Evolutionary conservation across 1,139 yeast species (phyloP).

Genomic region (Kodamaea alishanica): DNA sequence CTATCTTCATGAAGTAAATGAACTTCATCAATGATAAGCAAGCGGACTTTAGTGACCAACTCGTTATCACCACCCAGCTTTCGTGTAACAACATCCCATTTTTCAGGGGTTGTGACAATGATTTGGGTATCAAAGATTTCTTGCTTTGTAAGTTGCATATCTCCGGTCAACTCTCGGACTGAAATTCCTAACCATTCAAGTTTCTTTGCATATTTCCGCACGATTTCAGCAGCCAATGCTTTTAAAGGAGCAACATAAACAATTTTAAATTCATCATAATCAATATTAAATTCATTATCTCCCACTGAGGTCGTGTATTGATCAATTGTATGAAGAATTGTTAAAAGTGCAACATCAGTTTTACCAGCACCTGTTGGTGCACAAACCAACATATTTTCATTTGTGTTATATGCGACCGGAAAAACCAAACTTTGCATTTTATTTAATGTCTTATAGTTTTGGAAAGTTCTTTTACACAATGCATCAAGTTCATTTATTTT

Average conservation of each 20-base stretch:
- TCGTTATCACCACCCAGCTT: constrained; percentile 85
- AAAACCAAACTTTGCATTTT: constrained; percentile 89
- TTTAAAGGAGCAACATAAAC: constrained; percentile 95
- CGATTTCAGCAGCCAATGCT: constrained; percentile 96
- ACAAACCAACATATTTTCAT: constrained; percentile 94
- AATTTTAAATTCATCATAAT: constrained; percentile 80
- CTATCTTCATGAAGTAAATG: constrained; percentile 96
- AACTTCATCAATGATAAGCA: constrained; percentile 91
- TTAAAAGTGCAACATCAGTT: constrained; percentile 89
- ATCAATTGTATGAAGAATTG: constrained; percentile 78
- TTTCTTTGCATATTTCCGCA: constrained; percentile 78
- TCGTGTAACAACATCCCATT: constrained; percentile 98
- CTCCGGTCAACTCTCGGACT: constrained; percentile 93
- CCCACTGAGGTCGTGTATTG: constrained; percentile 44
- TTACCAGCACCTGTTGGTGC: constrained; percentile 99
- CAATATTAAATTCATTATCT: constrained; percentile 43
- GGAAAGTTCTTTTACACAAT: constrained; percentile 81
- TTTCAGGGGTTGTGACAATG: constrained; percentile 95
- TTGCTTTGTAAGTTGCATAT: constrained; percentile 85
- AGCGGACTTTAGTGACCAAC: constrained; percentile 76
- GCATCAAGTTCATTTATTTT: constrained; percentile 63
- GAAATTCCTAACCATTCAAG: constrained; percentile 80
- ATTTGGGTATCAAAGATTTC: constrained; percentile 85
- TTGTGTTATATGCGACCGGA: constrained; percentile 89
- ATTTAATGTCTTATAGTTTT: constrained; percentile 71